Conservation (phyloP, 2,329 filamentous ascomycete genomes). For the Sporothrix inflata region DNA sequence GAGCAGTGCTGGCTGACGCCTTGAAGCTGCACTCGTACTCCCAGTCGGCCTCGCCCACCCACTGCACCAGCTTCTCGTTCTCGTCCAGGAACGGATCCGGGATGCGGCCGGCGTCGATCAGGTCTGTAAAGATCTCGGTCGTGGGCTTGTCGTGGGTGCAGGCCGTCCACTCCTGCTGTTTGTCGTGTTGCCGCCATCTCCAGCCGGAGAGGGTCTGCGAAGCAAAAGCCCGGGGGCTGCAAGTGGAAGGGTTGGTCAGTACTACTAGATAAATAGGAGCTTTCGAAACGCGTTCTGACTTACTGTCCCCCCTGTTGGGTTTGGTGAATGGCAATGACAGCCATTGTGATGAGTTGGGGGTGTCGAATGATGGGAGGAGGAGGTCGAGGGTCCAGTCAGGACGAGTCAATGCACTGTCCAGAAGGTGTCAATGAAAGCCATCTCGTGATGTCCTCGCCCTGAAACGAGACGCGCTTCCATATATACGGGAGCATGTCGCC, state of each 20-base stretch:
- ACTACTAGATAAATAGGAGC: background rate
- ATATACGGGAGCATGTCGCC: background rate
- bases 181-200: constrained; percentile 9
- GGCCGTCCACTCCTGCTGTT: constrained; percentile 5
- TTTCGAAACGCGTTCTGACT: background rate
- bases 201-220: constrained; percentile 19
- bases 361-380: background rate
- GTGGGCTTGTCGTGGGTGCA: constrained; percentile 8
- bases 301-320: background rate
- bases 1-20: constrained; percentile 45
- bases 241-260: background rate
- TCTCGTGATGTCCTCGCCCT: background rate
- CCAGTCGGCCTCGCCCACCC: constrained; percentile 75
- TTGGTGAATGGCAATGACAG: constrained; percentile 4
- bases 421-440: background rate
- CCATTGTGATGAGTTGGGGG: background rate
- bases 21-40: constrained; percentile 67
- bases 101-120: constrained; percentile 65
- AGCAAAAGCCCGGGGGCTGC: background rate
- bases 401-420: background rate
- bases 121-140: constrained; percentile 45
- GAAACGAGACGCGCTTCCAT: background rate
- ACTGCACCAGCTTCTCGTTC: constrained; percentile 74
- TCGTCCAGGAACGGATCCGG: constrained; percentile 73
- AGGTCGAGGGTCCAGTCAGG: background rate